Base-by-base conservation (phyloP, 2,329 filamentous ascomycete genomes). In the Whalleya microplaca region DNA sequence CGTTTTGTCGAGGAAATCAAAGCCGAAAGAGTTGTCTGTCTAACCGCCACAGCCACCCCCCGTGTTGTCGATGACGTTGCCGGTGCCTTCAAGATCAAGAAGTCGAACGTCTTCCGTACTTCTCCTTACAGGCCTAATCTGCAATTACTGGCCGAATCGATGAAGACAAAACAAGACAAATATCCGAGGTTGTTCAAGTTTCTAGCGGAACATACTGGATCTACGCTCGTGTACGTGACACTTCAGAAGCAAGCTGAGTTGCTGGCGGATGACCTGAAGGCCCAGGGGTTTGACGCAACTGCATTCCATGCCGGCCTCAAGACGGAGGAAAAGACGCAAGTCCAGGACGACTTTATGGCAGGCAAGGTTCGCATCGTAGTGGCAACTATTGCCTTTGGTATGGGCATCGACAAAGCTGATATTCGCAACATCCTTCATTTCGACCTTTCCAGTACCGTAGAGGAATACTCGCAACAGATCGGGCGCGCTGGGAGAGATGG, bases 211-310 rank as follows among this genome's bases (percentile, higher is more conserved):
- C 75, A 86, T 53, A 72, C 76, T 1, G 85, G 85, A 0, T 75
- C 84, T 2, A 82, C 82, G 0, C 81, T 88, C 20, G 75, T 88
- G 12, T 88, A 88, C 52, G 83, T 86, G 1, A 86, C 84, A 0
- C 66, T 81, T 0, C 84, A 86, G 55, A 80, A 77, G 65, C 78
- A 83, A 61, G 76, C 82, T 0, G 80, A 80, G 54, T 44, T 51
- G 0, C 66, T 84, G 6, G 79, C 80, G 1, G 40, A 55, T 1
- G 62, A 70, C 1, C 64, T 85, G 2, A 62, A 56, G 0, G 55
- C 56, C 0, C 55, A 76, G 4, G 73, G 75, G 0, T 78, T 82
- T 54, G 72, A 74, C 2, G 77, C 77, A 0, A 69, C 71, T 2
- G 71, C 75, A 7, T 84, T 82, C 45, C 81, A 84, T 58, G 80